These are phyloP conservation scores for Salix arbutifolia DNA, from an alignment of 345 rosid genomes.

Conservation along the genomic window DNA sequence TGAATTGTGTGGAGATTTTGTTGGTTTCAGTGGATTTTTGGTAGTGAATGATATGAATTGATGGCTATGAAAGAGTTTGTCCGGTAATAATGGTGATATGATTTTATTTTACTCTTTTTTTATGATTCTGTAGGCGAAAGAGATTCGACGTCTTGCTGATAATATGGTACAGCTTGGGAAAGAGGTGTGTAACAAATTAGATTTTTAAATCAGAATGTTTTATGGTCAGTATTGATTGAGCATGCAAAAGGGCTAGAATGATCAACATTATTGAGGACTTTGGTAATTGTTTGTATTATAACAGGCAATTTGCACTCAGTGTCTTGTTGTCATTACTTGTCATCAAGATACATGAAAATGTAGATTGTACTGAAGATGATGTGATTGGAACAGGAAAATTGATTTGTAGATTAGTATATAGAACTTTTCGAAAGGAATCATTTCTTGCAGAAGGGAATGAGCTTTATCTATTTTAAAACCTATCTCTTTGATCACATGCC, in stretches of 20 bases:
- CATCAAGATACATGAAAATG: neutral
- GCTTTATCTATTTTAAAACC: neutral
- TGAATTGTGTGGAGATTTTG: neutral
- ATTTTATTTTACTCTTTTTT: neutral
- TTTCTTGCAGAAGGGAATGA: neutral
- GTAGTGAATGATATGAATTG: neutral
- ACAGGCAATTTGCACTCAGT: neutral
- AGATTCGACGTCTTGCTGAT: constrained; percentile 81
- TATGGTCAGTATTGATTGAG: neutral
- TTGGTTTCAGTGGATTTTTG: neutral
- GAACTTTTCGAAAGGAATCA: neutral
- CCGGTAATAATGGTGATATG: neutral
- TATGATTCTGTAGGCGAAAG: constrained; percentile 63
- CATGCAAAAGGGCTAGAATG: neutral
- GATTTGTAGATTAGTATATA: neutral
- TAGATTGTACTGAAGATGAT: neutral
- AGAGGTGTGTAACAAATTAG: constrained; percentile 42
- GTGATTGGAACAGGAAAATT: neutral
- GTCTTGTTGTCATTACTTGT: neutral
- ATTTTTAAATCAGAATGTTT: neutral
- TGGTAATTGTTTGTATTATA: neutral
- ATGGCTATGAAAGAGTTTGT: neutral
- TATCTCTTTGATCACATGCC: neutral
- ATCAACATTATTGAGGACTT: neutral
- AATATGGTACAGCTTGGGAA: constrained; percentile 92